Percentiles rank a stretch among this genome's conserved stretches.
Evolutionary conservation across 768 basidiomycete genomes (phyloP).

Genomic region (Mycena maculata): DNA sequence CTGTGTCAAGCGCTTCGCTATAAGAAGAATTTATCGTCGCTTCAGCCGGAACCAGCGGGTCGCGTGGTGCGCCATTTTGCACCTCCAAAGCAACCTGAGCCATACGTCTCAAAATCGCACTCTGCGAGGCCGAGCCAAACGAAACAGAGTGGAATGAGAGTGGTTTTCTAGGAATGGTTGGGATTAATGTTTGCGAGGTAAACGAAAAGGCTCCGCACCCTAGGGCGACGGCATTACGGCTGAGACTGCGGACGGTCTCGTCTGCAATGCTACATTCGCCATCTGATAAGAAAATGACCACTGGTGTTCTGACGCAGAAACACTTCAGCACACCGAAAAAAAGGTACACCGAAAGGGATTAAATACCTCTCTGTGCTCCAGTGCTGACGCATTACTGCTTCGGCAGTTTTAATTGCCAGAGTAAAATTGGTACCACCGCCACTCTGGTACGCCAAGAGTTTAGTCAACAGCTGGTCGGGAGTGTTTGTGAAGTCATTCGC

Average conservation of each 20-base stretch:
- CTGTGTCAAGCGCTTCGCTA: conserved; percentile 60
- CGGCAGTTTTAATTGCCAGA: conserved; percentile 49
- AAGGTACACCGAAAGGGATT: not conserved
- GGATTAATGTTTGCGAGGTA: not conserved
- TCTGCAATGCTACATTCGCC: conserved; percentile 61
- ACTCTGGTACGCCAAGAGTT: conserved; percentile 44
- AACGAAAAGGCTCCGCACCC: conserved; percentile 47
- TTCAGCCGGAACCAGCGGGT: conserved; percentile 47
- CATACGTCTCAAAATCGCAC: conserved; percentile 55
- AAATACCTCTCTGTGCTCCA: conserved; percentile 65
- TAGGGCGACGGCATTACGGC: conserved; percentile 53
- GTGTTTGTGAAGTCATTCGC: conserved; percentile 60
- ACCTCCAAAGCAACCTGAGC: conserved; percentile 55
- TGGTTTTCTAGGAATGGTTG: conserved; percentile 51
- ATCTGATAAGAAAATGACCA: conserved; percentile 68
- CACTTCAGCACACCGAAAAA: not conserved
- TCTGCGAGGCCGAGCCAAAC: conserved; percentile 51
- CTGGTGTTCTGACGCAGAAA: conserved; percentile 49
- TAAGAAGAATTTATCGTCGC: conserved; percentile 56
- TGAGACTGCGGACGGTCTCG: conserved; percentile 52
- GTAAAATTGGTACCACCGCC: conserved; percentile 58
- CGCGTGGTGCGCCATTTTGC: conserved; percentile 54
- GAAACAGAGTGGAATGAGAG: conserved; percentile 65
- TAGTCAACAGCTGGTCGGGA: conserved; percentile 54
- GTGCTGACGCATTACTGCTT: conserved; percentile 51